Percentiles rank a stretch among this genome's conserved stretches.
Conservation (phyloP, 2,329 filamentous ascomycete species). For the Neoscytalidium dimidiatum region DNA sequence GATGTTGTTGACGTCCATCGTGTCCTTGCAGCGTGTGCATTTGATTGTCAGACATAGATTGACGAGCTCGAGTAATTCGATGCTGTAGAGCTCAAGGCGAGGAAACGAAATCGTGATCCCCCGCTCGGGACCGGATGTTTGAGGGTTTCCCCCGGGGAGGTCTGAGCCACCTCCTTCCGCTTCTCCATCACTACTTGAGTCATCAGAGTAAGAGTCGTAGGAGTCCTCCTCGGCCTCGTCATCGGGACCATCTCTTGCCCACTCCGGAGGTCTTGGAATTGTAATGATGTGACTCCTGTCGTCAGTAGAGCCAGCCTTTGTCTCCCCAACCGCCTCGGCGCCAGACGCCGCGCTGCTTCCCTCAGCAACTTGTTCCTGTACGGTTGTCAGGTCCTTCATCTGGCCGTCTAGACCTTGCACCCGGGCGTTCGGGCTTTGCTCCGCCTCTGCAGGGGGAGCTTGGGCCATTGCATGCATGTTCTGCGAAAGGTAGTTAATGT, state of each 20-base stretch:
- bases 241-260: constrained; percentile 46
- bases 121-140: constrained; percentile 55
- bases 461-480: constrained; percentile 69
- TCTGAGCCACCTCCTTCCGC: constrained; percentile 35
- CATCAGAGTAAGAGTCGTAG: constrained; percentile 42
- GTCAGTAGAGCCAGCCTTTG: constrained; percentile 10
- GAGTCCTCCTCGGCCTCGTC: constrained; percentile 38
- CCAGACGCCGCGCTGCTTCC: not conserved
- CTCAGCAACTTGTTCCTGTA: not conserved
- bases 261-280: constrained; percentile 78
- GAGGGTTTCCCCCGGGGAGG: constrained; percentile 28
- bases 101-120: constrained; percentile 82
- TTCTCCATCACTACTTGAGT: constrained; percentile 50
- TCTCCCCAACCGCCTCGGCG: not conserved
- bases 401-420: not conserved
- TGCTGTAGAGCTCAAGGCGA: constrained; percentile 71
- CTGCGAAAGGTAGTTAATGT: constrained; percentile 73
- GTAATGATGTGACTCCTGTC: constrained; percentile 68
- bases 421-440: not conserved
- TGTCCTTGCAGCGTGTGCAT: constrained; percentile 76
- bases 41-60: constrained; percentile 71
- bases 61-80: constrained; percentile 72
- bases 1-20: constrained; percentile 68
- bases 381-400: not conserved
- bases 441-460: not conserved